Conservation (phyloP, 495 filamentous ascomycete genomes). For the Rhypophila decipiens region DNA sequence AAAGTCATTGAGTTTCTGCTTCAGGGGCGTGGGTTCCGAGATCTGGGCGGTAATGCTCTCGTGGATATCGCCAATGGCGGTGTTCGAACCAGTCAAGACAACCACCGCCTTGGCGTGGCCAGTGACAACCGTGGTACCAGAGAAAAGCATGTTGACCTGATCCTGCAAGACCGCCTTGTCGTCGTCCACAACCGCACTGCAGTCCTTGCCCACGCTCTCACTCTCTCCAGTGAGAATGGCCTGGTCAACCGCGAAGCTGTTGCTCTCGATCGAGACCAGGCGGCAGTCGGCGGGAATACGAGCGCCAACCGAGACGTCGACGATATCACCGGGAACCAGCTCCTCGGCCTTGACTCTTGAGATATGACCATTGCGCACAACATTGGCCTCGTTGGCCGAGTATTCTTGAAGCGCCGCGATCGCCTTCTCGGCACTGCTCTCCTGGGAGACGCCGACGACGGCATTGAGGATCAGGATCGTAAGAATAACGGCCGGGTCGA, state of each 20-base stretch:
- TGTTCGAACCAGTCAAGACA: constrained; percentile 81
- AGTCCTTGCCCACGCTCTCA: constrained; percentile 91
- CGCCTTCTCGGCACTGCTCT: constrained; percentile 96
- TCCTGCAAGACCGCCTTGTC: constrained; percentile 91
- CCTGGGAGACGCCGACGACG: constrained; percentile 95
- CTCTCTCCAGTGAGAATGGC: constrained; percentile 97
- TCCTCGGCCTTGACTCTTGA: constrained; percentile 85
- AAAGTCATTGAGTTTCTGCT: constrained; percentile 98
- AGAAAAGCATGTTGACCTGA: constrained; percentile 96
- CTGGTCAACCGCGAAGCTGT: constrained; percentile 93
- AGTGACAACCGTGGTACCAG: constrained; percentile 93
- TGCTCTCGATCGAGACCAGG: constrained; percentile 85
- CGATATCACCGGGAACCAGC: constrained; percentile 89
- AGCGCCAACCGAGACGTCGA: constrained; percentile 85
- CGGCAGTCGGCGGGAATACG: constrained; percentile 96
- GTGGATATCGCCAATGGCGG: constrained; percentile 97
- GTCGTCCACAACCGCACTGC: constrained; percentile 57
- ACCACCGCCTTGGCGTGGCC: constrained; percentile 91
- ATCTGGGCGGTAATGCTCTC: constrained; percentile 98
- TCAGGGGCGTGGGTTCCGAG: constrained; percentile 92
- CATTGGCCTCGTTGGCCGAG: constrained; percentile 95
- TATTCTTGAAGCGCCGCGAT: constrained; percentile 99
- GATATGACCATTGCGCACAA: constrained; percentile 70
- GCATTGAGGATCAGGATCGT: constrained; percentile 97
- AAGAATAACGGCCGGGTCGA: constrained; percentile 93